Evolutionary conservation across 352 stramenopile genomes (phyloP).

Genomic region (Globisporangium apiculatum): DNA sequence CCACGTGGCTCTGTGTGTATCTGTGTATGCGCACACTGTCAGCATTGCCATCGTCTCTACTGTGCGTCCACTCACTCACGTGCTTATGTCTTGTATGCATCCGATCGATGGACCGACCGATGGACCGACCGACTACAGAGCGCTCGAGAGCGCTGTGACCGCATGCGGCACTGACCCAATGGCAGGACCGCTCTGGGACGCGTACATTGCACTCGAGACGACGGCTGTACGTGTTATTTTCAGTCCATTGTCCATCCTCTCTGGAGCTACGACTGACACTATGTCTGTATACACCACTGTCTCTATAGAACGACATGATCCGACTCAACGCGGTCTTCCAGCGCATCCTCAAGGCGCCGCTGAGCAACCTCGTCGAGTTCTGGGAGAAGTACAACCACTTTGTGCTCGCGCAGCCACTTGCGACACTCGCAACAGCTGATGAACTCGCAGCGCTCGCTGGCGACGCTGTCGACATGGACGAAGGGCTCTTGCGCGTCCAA

Average conservation of each 20-base stretch:
- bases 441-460: slow-evolving; percentile 51
- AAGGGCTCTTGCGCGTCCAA: slow-evolving; percentile 73
- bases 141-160: slow-evolving; percentile 44
- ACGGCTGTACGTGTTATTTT: slow-evolving; percentile 38
- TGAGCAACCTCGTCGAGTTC: slow-evolving; percentile 77
- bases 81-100: neutral
- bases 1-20: neutral
- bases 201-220: slow-evolving; percentile 76
- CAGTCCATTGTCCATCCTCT: neutral
- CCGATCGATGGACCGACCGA: neutral
- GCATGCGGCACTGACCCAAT: slow-evolving; percentile 57
- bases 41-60: neutral
- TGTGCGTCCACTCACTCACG: neutral
- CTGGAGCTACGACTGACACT: neutral
- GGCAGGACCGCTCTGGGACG: slow-evolving; percentile 66
- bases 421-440: slow-evolving; percentile 47
- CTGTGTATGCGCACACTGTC: neutral
- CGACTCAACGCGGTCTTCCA: slow-evolving; percentile 78
- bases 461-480: slow-evolving; percentile 53
- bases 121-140: slow-evolving; percentile 17
- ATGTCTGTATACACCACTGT: neutral
- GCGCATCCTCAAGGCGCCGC: slow-evolving; percentile 58
- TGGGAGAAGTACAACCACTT: slow-evolving; percentile 87
- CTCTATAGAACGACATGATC: slow-evolving; percentile 70
- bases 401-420: slow-evolving; percentile 63